These are phyloP conservation scores for Candida sithepensis DNA, from an alignment of 805 yeast genomes.

Conservation along the genomic window DNA sequence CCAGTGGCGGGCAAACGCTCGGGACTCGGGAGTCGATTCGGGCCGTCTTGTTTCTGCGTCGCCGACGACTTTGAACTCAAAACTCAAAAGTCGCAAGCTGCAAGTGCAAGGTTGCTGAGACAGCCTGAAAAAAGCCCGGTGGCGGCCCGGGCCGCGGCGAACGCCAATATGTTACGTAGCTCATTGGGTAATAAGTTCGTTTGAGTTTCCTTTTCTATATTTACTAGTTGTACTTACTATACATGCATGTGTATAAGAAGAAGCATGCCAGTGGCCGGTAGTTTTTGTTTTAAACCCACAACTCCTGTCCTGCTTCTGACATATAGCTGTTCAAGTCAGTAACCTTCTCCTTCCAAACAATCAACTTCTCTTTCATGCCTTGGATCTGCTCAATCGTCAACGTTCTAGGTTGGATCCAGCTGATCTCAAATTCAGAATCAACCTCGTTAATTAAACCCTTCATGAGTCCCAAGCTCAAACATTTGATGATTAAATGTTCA, in stretches of 20 bases:
- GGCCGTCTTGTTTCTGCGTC: neutral
- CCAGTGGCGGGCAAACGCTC: too few relatives aligned
- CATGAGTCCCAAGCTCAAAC: slow-evolving; percentile 77
- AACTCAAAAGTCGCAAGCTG: too few relatives aligned
- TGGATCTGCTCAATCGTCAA: slow-evolving; percentile 78
- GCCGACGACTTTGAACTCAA: too few relatives aligned
- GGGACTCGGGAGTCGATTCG: too few relatives aligned
- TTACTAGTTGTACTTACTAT: neutral
- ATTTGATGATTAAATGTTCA: slow-evolving; percentile 88
- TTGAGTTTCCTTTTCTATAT: too few relatives aligned
- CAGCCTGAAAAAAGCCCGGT: too few relatives aligned
- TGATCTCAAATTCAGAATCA: slow-evolving; percentile 67
- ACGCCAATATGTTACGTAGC: neutral
- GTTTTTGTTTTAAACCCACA: slow-evolving; percentile 47
- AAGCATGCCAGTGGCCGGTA: too few relatives aligned
- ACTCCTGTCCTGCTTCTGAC: slow-evolving; percentile 55
- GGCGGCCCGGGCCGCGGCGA: neutral
- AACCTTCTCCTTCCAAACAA: slow-evolving; percentile 77
- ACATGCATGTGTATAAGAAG: too few relatives aligned
- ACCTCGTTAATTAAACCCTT: slow-evolving; percentile 92
- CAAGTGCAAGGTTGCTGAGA: too few relatives aligned
- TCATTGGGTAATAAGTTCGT: neutral
- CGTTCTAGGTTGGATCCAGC: slow-evolving; percentile 96
- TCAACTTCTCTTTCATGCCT: slow-evolving; percentile 68
- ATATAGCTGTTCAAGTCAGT: slow-evolving; percentile 58